A percentile compares a stretch with the other conserved stretches of the same genome.
Conservation (phyloP, 352 stramenopile species). For the Phytopythium ostracodes region DNA sequence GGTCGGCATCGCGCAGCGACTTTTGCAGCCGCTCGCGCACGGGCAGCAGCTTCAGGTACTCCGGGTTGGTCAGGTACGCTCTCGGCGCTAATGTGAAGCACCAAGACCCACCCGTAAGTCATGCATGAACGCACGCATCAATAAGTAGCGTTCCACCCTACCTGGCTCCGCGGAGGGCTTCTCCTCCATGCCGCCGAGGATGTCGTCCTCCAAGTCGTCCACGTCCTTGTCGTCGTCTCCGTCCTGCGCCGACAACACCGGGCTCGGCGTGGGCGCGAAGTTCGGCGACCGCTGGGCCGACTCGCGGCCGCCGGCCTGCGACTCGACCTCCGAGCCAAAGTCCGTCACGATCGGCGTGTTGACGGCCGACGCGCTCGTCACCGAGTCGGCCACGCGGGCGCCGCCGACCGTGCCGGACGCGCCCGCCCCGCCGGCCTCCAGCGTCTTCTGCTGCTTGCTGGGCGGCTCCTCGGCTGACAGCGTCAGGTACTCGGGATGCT, state of each 20-base stretch:
- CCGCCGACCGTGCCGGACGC: constrained; percentile 7
- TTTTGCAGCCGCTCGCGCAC: constrained; percentile 67
- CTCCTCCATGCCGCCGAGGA: constrained; percentile 68
- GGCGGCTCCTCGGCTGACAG: constrained; percentile 41
- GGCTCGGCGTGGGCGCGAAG: constrained; percentile 55
- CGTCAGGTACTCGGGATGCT: constrained; percentile 78
- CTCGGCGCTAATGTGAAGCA: constrained; percentile 13
- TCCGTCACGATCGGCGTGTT: constrained; percentile 73
- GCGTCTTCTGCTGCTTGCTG: constrained; percentile 34
- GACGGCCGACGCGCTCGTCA: constrained; percentile 35
- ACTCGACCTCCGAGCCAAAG: constrained; percentile 61
- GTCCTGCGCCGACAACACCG: constrained; percentile 38
- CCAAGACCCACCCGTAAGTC: neutral
- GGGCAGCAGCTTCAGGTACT: constrained; percentile 59
- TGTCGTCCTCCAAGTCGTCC: constrained; percentile 74
- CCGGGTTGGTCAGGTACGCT: constrained; percentile 56
- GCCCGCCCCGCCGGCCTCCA: constrained; percentile 6
- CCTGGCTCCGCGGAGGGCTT: constrained; percentile 31
- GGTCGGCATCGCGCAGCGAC: constrained; percentile 58
- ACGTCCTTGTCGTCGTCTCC: constrained; percentile 67
- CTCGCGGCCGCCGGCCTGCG: constrained; percentile 43
- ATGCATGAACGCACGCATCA: neutral
- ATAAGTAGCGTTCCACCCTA: constrained; percentile 1
- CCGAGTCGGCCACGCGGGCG: neutral
- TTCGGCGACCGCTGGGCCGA: constrained; percentile 62